A percentile compares a stretch with the other conserved stretches of the same genome.
Evolutionary conservation across 352 stramenopile genomes (phyloP).

Genomic region (Plasmopara halstedii): DNA sequence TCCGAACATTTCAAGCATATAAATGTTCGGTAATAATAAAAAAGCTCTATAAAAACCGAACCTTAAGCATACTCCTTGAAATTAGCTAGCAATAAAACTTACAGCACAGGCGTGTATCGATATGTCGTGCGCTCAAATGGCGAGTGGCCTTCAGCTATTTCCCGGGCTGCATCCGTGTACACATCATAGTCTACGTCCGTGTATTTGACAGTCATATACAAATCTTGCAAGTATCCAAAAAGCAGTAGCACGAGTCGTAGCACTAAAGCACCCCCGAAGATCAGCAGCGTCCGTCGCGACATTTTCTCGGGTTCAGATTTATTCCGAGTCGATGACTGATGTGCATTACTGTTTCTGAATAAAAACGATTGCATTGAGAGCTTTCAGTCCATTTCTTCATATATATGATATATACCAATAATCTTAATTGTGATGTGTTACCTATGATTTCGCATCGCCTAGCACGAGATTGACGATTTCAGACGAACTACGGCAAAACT

Average conservation of each 20-base stretch:
- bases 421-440: too few species aligned
- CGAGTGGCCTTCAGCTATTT: slow-evolving; percentile 81
- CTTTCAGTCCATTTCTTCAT: too few species aligned
- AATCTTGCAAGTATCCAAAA: slow-evolving; percentile 76
- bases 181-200: slow-evolving; percentile 99
- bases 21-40: slow-evolving; percentile 69
- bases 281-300: slow-evolving; percentile 15
- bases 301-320: too few species aligned
- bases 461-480: too few species aligned
- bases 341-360: too few species aligned
- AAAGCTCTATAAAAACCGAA: slow-evolving; percentile 34
- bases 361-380: too few species aligned
- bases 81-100: slow-evolving; percentile 18
- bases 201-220: slow-evolving; percentile 87
- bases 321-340: too few species aligned
- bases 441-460: too few species aligned
- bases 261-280: slow-evolving; percentile 48
- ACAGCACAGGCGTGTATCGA: slow-evolving; percentile 97
- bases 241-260: slow-evolving; percentile 55
- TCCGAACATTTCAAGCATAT: slow-evolving; percentile 74
- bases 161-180: slow-evolving; percentile 93
- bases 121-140: slow-evolving; percentile 97
- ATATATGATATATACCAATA: too few species aligned
- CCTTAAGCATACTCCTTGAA: neutral
- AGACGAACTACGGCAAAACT: too few species aligned